Evolutionary conservation across 176 grass and related monocot species (phyloP), one percentile per base, ranked within the genome.

Genomic region (Bromus sterilis): DNA sequence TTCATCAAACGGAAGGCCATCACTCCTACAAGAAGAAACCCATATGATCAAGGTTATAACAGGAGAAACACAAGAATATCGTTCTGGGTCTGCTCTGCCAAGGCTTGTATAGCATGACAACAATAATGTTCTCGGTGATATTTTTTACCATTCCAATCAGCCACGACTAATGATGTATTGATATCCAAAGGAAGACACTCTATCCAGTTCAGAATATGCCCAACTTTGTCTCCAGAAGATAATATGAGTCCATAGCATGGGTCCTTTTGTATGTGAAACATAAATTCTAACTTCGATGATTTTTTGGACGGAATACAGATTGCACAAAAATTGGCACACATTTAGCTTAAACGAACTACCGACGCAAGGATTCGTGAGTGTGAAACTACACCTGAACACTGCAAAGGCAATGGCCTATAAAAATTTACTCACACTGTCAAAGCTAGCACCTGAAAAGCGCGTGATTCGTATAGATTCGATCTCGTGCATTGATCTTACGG

Each of bases 1-100:
- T 86, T 94, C 92, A 84, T 89, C 86, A 77, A 94, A 83, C 15
- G 90, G 92, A 46, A 94, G 90, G 79, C 61, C 70, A 69, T 98
- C 76, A 4, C 59, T 84, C 83, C 95, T 94, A 74, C 3, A 83
- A 41, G 11, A 72, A 35, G 75, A 46, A 71, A 25, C 40, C 4
- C 51, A 14, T 35, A 30, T 24, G 35, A 28, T 44, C 3, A 35
- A 59, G 25, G 55, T 56, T 43, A 9, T 8, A 23, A 24, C 10
- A 39, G 6, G 63, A 75, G 36, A 51, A 76, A 71, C 42, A 55
- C 15, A 6, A 66, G 29, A 33, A n/a, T n/a, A 39, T 33, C 37
- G 40, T 28, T 39, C 3, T 46, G 7, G 39, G 12, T 67, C 25
- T 34, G 34, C 25, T 34, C 61, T 25, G 8, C 75, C 7, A 44